Evolutionary conservation across 2,329 filamentous ascomycete species (phyloP), one percentile per base, ranked within the genome.

Genomic region (Hymenoscyphus occultus): DNA sequence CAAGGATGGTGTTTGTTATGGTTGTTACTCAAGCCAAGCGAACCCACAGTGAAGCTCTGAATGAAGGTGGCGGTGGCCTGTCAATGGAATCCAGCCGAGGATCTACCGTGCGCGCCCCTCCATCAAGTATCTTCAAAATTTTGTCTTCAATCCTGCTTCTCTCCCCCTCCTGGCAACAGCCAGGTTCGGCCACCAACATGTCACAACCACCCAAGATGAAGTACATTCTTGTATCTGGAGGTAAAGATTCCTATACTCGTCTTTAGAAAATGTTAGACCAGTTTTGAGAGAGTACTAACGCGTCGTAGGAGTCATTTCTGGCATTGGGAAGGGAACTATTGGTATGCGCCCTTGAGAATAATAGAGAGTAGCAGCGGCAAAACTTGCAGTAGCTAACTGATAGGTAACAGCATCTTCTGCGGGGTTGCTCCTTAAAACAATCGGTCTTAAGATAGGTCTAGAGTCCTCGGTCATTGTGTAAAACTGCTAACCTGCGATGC

Each of bases 201-300:
- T 22, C 28, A 39, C 65, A 60, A 61, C 57, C 59, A 64, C 67
- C 67, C 73, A 86, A 80, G 74, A 93, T 92, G 90, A 91, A 92
- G 81, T 92, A 92, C 83, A 88, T 93, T 78, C 82, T 92, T 71
- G 89, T 92, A 71, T 91, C 89, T 72, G 90, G 90, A 83, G 90
- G 89, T 90, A 65, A 19, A 65, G 67, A 54, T 59, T 12, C n/a
- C 10, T 9, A n/a, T 51, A 9, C 5, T 59, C 14, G 40, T 61
- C 19, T 31, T 54, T 56, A 16, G 14, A 14, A 28, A 19, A 31
- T 54, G 61, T 40, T 61, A 16, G 48, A 28, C 10, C 13, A 61
- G 39, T 56, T 56, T 54, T 56, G 40, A 61, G 60, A 42, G 39
- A n/a, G 45, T 60, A 59, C 64, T 73, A 64, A 74, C 70, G 32